phyloP scores from a whole-genome alignment of 140 eudicot species.

The Ambrosia hybrid region DNA sequence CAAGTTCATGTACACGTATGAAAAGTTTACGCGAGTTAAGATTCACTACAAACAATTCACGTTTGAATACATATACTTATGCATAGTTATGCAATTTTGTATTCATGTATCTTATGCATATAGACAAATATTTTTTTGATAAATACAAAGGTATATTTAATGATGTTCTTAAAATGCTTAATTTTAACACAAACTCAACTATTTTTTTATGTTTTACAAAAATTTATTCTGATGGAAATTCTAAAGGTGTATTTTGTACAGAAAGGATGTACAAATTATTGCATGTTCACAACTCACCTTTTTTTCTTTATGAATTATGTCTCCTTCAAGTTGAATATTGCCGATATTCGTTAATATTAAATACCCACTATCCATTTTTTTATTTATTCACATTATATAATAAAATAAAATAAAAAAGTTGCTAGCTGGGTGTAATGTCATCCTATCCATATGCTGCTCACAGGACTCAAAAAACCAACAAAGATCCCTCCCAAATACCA shows the following conservation, averaged over 20 bases:
- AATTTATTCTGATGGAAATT: background rate
- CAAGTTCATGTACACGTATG: background rate
- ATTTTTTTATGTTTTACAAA: background rate
- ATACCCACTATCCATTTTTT: background rate
- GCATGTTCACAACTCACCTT: background rate
- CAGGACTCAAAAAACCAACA: conserved; percentile 33
- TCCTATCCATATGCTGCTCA: conserved; percentile 19
- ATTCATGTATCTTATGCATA: background rate
- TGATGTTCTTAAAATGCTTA: background rate
- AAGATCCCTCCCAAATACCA: conserved; percentile 21
- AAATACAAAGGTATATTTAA: background rate
- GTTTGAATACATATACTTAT: background rate
- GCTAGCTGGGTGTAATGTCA: conserved; percentile 29
- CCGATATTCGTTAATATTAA: conserved; percentile 18
- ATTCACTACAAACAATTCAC: background rate
- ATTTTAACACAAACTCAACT: background rate
- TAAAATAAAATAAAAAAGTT: conserved; percentile 2
- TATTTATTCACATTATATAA: background rate
- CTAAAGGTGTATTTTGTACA: background rate
- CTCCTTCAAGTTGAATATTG: conserved; percentile 31
- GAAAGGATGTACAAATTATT: conserved; percentile 1
- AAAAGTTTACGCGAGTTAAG: background rate
- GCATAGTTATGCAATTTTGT: background rate
- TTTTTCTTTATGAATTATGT: conserved; percentile 28
- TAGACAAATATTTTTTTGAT: background rate